Percentiles rank a stretch among this genome's conserved stretches.
phyloP scores from a whole-genome alignment of 768 basidiomycete species.

The Suillus plorans region DNA sequence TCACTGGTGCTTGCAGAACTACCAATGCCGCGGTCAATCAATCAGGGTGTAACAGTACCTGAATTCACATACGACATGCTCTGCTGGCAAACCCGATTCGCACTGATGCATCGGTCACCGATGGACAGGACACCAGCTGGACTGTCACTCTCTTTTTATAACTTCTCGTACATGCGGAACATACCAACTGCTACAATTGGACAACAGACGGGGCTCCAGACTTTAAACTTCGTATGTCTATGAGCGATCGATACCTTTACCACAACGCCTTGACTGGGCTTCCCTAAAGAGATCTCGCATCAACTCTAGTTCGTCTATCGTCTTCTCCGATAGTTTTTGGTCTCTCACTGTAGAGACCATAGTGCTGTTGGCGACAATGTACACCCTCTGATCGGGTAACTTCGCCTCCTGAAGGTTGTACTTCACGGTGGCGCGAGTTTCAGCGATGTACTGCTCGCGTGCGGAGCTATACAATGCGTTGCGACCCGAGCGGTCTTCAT shows the following conservation, averaged over 20 bases:
- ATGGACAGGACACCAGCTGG: conserved; percentile 47
- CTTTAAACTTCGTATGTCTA: not conserved
- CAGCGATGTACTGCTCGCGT: conserved; percentile 19
- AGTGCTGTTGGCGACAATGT: conserved; percentile 19
- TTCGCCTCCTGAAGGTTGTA: conserved; percentile 15
- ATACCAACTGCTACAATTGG: not conserved
- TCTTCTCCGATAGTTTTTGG: conserved; percentile 12
- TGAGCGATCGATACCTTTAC: not conserved
- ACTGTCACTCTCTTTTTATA: not conserved
- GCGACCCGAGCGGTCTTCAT: conserved; percentile 5
- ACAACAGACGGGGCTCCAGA: not conserved
- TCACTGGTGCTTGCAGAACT: conserved; percentile 30
- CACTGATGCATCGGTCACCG: conserved; percentile 40
- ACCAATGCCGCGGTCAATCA: conserved; percentile 1
- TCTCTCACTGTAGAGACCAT: conserved; percentile 14
- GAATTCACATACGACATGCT: conserved; percentile 42
- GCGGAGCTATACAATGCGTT: conserved; percentile 14
- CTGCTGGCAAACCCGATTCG: conserved; percentile 39
- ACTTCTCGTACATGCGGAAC: not conserved
- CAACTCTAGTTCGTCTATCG: conserved; percentile 17
- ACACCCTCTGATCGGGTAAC: conserved; percentile 21
- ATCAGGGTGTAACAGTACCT: not conserved
- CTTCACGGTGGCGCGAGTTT: conserved; percentile 17
- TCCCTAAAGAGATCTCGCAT: conserved; percentile 15
- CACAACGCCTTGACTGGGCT: conserved; percentile 11